phyloP scores from a whole-genome alignment of 2,329 filamentous ascomycete species.

The Gremmenia infestans region DNA sequence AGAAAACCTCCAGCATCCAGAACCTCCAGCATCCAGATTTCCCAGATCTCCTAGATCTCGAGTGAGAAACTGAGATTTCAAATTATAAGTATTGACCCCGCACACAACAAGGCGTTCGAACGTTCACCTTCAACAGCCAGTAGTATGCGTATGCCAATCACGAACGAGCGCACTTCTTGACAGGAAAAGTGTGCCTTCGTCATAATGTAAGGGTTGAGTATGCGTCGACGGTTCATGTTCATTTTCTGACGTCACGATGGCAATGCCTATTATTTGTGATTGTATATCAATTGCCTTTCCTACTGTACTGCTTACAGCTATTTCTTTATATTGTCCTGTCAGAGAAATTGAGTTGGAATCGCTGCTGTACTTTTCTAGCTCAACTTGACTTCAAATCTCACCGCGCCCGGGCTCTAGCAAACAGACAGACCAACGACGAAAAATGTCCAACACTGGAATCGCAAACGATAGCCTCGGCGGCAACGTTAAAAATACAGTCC shows the following conservation, averaged over 20 bases:
- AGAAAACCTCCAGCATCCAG: not conserved
- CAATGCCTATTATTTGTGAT: too few relatives aligned
- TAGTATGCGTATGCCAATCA: too few relatives aligned
- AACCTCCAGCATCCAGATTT: not conserved
- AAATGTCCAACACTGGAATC: conserved; percentile 1
- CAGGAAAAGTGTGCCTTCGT: not conserved
- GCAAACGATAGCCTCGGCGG: not conserved
- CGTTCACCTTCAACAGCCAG: too few relatives aligned
- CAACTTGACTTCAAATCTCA: too few relatives aligned
- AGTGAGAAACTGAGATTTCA: not conserved
- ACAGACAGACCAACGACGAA: not conserved
- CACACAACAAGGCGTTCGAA: not conserved
- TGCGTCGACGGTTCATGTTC: not conserved
- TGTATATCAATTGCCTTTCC: too few relatives aligned
- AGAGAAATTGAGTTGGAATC: too few relatives aligned
- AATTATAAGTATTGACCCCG: too few relatives aligned
- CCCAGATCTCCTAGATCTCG: not conserved
- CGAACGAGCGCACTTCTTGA: not conserved
- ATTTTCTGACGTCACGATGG: not conserved
- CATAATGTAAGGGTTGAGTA: not conserved
- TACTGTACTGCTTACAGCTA: not conserved
- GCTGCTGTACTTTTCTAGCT: too few relatives aligned
- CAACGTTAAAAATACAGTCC: not conserved
- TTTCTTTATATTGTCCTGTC: not conserved
- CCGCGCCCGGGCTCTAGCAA: not conserved